Evolutionary conservation across 805 yeast genomes (phyloP), one percentile per base, ranked within the genome.

Genomic region (Kazachstania kunashirensis): DNA sequence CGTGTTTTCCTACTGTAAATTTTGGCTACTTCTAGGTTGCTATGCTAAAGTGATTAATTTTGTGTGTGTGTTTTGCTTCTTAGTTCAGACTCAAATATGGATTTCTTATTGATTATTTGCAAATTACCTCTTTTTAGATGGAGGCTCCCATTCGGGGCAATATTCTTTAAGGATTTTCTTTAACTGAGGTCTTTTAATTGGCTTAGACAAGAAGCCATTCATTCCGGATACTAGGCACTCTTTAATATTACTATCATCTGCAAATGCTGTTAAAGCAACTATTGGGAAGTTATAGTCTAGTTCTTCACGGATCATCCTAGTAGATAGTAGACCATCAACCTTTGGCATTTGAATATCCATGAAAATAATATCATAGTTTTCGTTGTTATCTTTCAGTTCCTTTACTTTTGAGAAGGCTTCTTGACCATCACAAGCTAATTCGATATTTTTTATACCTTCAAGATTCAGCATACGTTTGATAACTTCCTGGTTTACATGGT

Each of bases 341-440:
- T 75, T 79, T 4, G 97, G 97, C 97, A 88, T 89, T 60, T 89
- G 96, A 35, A 89, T 94, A 59, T 89, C 98, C 98, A 89, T 89
- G 53, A 89, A 84, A 2, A 92, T 75, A 37, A 89, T 61, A 54
- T 84, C 89, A 55, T 68, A 85, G 12, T 55, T 50, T 8, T 63
- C 63, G 12, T 59, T 59, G 2, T 57, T 50, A 2, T 58, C 67
- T 18, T 62, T 48, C 2, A 77, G 62, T 24, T 67, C 68, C 42
- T 72, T 67, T 2, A 85, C 77, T 34, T 70, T 63, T 9, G 76
- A 78, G 26, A 88, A 74, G 0, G 96, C 96, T 43, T 88, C 96
- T 24, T 75, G 75, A 14, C 98, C 98, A 59, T 92, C 95, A 45
- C 82, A 76, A 0, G 96, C 96, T 53, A 89, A 63, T 3, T 76